Conservation (phyloP, 345 rosid species). For the Aurinia saxatilis region DNA sequence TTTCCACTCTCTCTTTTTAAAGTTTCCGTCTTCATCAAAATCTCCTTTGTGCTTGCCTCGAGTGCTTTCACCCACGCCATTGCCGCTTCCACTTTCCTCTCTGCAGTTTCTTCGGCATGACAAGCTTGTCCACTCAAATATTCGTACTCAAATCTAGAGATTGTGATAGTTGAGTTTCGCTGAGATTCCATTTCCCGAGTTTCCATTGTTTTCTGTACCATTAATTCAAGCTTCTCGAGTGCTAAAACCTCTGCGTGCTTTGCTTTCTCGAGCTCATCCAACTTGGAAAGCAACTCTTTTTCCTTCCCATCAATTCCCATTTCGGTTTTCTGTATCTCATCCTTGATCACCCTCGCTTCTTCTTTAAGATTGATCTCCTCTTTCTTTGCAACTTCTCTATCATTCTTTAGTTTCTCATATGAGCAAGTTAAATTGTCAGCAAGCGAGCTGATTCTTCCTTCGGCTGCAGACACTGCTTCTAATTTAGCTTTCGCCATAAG, state of each 20-base stretch:
- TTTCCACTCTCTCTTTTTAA: slow-evolving; percentile 36
- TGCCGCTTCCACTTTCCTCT: slow-evolving; percentile 85
- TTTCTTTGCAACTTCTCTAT: slow-evolving; percentile 49
- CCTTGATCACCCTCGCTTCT: slow-evolving; percentile 44
- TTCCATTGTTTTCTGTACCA: slow-evolving; percentile 38
- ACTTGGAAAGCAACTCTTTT: slow-evolving; percentile 44
- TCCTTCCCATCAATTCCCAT: slow-evolving; percentile 42
- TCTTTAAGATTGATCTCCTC: slow-evolving; percentile 40
- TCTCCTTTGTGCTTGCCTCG: slow-evolving; percentile 67
- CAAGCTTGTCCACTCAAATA: slow-evolving; percentile 61
- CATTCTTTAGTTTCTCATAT: slow-evolving; percentile 53
- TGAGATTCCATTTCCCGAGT: slow-evolving; percentile 43
- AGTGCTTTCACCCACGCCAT: slow-evolving; percentile 89
- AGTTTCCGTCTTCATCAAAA: slow-evolving; percentile 49
- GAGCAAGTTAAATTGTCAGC: slow-evolving; percentile 44
- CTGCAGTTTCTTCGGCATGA: slow-evolving; percentile 68
- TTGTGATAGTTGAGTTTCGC: slow-evolving; percentile 37
- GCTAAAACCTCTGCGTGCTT: slow-evolving; percentile 54
- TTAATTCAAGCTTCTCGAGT: slow-evolving; percentile 45
- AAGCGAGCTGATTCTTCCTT: slow-evolving; percentile 47
- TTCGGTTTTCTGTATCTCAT: slow-evolving; percentile 43
- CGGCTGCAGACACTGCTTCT: slow-evolving; percentile 46
- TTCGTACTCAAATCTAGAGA: slow-evolving; percentile 76
- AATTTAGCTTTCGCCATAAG: slow-evolving; percentile 57
- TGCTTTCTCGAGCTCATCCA: slow-evolving; percentile 55